A percentile compares a stretch with the other conserved stretches of the same genome.
These are phyloP conservation scores for Fraxinus xanthoxyloides DNA, from an alignment of 305 asterid species.

Conservation along the genomic window DNA sequence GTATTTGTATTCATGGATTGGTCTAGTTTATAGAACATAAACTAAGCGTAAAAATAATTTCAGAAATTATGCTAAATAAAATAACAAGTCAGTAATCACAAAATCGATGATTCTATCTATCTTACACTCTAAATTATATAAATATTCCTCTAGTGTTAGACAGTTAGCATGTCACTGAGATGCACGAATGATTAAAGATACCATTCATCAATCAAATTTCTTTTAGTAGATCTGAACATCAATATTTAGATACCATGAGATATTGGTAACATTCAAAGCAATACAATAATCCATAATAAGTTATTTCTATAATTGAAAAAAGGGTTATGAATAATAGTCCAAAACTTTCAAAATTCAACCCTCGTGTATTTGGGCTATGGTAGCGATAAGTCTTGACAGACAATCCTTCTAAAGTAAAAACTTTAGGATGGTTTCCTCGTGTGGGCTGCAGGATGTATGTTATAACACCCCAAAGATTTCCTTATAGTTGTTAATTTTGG, in stretches of 20 bases:
- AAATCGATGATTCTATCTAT: not conserved
- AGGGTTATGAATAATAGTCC: not conserved
- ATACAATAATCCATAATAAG: not conserved
- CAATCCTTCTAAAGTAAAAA: conserved; percentile 67
- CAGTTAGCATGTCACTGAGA: not conserved
- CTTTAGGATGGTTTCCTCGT: conserved; percentile 79
- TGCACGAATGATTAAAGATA: not conserved
- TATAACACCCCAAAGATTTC: no score
- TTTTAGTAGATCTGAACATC: not conserved
- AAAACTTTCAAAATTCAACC: conserved; percentile 70
- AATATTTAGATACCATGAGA: not conserved
- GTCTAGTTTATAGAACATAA: no score
- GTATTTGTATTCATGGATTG: no score
- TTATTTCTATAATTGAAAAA: not conserved
- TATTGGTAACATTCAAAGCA: not conserved
- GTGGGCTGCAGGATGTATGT: conserved; percentile 65
- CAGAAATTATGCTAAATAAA: no score
- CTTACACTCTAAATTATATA: not conserved
- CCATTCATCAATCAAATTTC: not conserved
- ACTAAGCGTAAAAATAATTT: no score
- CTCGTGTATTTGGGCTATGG: conserved; percentile 61
- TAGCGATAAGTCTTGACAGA: conserved; percentile 64
- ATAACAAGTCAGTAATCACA: no score
- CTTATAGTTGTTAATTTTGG: no score
- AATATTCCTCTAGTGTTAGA: not conserved